A percentile compares a stretch with the other conserved stretches of the same genome.
Evolutionary conservation across 2,329 filamentous ascomycete species (phyloP).

Genomic region (Botrytis fragariae): DNA sequence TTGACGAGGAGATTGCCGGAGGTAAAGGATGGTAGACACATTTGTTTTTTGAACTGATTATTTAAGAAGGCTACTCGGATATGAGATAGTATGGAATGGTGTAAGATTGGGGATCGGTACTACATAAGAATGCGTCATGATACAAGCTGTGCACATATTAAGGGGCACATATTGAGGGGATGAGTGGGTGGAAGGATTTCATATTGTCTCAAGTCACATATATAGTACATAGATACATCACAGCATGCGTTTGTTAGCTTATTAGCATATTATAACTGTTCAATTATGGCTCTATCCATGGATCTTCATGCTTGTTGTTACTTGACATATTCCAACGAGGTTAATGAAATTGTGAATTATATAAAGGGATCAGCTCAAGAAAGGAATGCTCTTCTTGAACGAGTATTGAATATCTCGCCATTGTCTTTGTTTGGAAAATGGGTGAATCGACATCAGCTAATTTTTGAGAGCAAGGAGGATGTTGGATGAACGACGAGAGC

Average conservation of each 20-base stretch:
- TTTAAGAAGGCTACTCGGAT: background rate
- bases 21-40: conserved; percentile 32
- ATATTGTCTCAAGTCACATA: background rate
- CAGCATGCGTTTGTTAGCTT: background rate
- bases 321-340: background rate
- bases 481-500: no score
- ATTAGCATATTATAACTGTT: background rate
- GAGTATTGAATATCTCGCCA: background rate
- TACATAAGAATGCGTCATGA: background rate
- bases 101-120: background rate
- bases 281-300: background rate
- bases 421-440: background rate
- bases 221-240: background rate
- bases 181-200: background rate
- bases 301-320: background rate
- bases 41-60: background rate
- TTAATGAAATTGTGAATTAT: background rate
- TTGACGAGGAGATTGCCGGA: conserved; percentile 71
- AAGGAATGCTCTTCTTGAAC: background rate
- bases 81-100: background rate
- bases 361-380: background rate
- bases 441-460: background rate
- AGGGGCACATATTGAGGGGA: background rate
- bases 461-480: background rate
- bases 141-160: background rate